Base-by-base conservation (phyloP, 331 rosid species). In the Dryas integrifolia region DNA sequence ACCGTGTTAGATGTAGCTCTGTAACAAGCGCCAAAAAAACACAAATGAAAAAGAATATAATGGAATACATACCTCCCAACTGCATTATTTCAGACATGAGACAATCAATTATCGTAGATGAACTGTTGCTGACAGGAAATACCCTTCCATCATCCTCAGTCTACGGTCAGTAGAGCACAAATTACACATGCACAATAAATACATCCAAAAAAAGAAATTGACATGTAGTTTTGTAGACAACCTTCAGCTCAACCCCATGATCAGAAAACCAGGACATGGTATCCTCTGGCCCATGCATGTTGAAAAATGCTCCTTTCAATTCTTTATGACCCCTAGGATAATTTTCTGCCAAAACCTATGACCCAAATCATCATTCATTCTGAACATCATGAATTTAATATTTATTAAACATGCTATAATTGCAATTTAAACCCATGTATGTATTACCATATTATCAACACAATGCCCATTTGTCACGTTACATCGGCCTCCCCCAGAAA, bases 401-500 rank as follows among this genome's bases (percentile, higher is more conserved):
- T 38, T 15, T 35, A 51, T 60, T 13, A 9, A 44, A 49, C 21
- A 49, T 6, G 24, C 51, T 26, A 38, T 10, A 61, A 5, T 38
- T 13, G 14, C 67, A 72, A 67, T 3, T 47, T 5, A 11, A 57
- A 41, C 50, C 11, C 16, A 66, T 48, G 2, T 15, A 30, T 61
- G 5, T 21, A 41, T 52, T 81, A 94, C 97, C 92, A 76, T 72
- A 80, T 84, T 77, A 74, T 94, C 96, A 73, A 69, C 56, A 76
- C 77, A 88, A 75, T 88, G 95, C 64, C 98, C 98, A 72, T 89
- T 94, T 14, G 98, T 94, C 81, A 94, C 97, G 74, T 94, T 94
- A 85, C 98, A 94, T 40, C 97, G 81, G 52, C 98, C 98, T 67
- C 97, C 98, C 39, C 97, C 97, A 40, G 98, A 94, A 81, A 94